Evolutionary conservation across 768 basidiomycete genomes (phyloP).

Genomic region (Trametes maxima): DNA sequence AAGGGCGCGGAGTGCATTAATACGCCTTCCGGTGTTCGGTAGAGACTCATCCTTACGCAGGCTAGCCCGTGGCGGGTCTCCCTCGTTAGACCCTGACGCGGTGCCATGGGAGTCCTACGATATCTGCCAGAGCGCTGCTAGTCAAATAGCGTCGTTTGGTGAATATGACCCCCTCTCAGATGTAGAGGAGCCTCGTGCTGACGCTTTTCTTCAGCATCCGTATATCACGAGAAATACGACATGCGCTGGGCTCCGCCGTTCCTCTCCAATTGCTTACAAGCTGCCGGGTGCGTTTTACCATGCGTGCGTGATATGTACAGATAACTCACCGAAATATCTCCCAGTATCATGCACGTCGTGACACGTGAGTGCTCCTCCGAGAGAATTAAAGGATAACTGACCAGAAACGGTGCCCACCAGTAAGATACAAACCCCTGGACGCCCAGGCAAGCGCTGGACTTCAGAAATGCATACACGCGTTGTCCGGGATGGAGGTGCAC

Average conservation of each 20-base stretch:
- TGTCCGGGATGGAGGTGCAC: conserved; percentile 68
- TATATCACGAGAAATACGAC: conserved; percentile 62
- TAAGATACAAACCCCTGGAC: conserved; percentile 69
- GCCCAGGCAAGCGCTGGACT: conserved; percentile 68
- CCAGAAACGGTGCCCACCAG: conserved; percentile 37
- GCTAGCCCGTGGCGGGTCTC: conserved; percentile 4
- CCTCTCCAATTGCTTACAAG: conserved; percentile 66
- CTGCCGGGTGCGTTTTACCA: conserved; percentile 60
- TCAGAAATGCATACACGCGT: conserved; percentile 60
- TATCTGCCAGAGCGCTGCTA: conserved; percentile 75
- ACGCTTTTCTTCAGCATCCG: conserved; percentile 45
- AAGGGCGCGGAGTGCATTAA: conserved; percentile 69
- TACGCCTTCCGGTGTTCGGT: too few relatives aligned
- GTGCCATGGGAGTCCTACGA: conserved; percentile 71
- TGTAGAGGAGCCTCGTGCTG: neutral
- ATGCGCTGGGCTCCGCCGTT: conserved; percentile 67
- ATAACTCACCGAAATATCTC: conserved; percentile 14
- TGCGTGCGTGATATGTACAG: neutral
- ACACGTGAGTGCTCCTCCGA: conserved; percentile 50
- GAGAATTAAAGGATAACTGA: conserved; percentile 18
- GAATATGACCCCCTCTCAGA: conserved; percentile 7
- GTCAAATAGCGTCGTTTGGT: conserved; percentile 69
- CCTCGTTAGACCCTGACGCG: conserved; percentile 37
- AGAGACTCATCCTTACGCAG: too few relatives aligned
- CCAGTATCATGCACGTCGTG: conserved; percentile 77